phyloP scores from a whole-genome alignment of 176 grass and related monocot genomes.

The Cocos nucifera region DNA sequence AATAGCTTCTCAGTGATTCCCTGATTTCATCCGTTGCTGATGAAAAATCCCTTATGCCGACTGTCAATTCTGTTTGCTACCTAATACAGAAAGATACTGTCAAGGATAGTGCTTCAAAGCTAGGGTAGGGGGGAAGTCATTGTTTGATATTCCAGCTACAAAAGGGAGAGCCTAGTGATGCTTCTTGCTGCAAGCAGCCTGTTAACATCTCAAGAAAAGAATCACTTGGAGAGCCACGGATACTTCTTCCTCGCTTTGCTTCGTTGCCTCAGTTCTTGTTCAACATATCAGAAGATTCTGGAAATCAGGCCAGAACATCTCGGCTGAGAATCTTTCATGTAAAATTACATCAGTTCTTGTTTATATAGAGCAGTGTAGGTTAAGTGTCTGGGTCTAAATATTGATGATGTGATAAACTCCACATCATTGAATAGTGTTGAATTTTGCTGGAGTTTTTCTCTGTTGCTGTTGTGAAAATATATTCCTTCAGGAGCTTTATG shows the following conservation, averaged over 20 bases:
- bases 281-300: conserved; percentile 28
- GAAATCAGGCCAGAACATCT: conserved; percentile 23
- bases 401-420: no score
- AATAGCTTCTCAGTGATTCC: conserved; percentile 54
- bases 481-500: no score
- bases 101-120: conserved; percentile 43
- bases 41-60: conserved; percentile 46
- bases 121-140: no score
- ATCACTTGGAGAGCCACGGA: conserved; percentile 33
- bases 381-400: no score
- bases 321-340: no score
- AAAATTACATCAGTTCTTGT: no score
- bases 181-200: background rate
- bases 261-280: conserved; percentile 53
- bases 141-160: conserved; percentile 10
- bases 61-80: conserved; percentile 38
- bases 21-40: conserved; percentile 23
- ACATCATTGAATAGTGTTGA: no score
- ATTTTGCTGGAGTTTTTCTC: no score
- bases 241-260: conserved; percentile 35
- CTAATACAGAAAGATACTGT: conserved; percentile 43
- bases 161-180: conserved; percentile 1
- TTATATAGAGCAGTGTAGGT: no score
- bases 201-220: conserved; percentile 32
- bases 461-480: no score